phyloP scores from a whole-genome alignment of 139 green algal genomes.

The Chlorella vulgaris region DNA sequence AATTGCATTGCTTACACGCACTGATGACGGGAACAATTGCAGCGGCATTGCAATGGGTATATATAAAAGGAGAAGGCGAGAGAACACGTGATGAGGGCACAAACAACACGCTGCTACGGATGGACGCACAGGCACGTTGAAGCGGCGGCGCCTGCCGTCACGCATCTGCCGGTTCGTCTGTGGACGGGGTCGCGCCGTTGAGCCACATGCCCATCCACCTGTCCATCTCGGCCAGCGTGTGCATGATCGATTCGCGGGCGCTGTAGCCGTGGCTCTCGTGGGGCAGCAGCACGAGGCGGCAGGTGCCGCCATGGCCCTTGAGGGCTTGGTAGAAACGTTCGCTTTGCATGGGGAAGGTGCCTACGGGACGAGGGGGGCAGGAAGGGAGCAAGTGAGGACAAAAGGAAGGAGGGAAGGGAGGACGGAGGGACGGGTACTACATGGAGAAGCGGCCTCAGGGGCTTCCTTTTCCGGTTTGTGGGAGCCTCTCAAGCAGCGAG shows the following conservation, averaged over 20 bases:
- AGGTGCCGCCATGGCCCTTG: conserved; percentile 84
- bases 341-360: conserved; percentile 73
- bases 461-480: too few relatives aligned
- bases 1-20: too few relatives aligned
- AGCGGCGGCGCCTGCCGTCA: too few relatives aligned
- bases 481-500: too few relatives aligned
- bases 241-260: conserved; percentile 76
- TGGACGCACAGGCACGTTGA: too few relatives aligned
- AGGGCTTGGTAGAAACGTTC: conserved; percentile 93
- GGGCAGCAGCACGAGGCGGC: conserved; percentile 89
- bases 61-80: too few relatives aligned
- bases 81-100: too few relatives aligned
- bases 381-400: neutral
- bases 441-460: neutral
- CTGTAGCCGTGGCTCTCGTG: conserved; percentile 92
- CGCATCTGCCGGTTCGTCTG: neutral
- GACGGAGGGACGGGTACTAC: too few relatives aligned
- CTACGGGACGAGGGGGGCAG: conserved; percentile 26
- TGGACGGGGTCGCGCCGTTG: neutral
- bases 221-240: conserved; percentile 83
- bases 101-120: too few relatives aligned
- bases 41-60: too few relatives aligned
- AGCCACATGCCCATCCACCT: conserved; percentile 31
- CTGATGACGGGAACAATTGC: too few relatives aligned
- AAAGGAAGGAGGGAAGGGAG: neutral